phyloP scores from a whole-genome alignment of 148 eudicot genomes.

The Rhododendron mucronatum region DNA sequence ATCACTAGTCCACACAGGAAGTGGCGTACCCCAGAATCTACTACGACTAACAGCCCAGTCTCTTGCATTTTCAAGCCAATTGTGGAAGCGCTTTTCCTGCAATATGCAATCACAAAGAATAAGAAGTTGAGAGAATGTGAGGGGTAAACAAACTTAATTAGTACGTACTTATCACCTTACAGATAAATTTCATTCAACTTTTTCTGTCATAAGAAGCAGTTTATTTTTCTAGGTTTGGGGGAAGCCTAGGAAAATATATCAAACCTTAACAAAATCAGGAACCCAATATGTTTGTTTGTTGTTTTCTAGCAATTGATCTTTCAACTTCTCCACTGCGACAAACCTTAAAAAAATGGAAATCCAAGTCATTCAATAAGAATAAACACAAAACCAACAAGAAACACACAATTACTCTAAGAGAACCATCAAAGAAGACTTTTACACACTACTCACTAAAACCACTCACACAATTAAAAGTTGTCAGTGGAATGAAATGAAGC shows the following conservation, averaged over 20 bases:
- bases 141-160: neutral
- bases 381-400: neutral
- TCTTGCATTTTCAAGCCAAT: conserved; percentile 99
- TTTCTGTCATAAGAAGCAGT: too few relatives aligned
- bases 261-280: conserved; percentile 94
- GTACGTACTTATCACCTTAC: too few relatives aligned
- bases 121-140: neutral
- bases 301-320: conserved; percentile 83
- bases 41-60: conserved; percentile 99
- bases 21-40: conserved; percentile 99
- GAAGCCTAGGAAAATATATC: neutral
- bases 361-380: neutral
- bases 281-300: conserved; percentile 93
- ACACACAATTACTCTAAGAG: neutral
- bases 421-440: neutral
- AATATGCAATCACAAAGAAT: neutral
- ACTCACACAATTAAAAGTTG: neutral
- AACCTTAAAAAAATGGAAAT: conserved; percentile 44
- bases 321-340: conserved; percentile 85
- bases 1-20: conserved; percentile 87
- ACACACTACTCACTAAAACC: neutral
- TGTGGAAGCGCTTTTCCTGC: conserved; percentile 93
- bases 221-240: too few relatives aligned
- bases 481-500: neutral
- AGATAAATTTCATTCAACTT: too few relatives aligned